Conservation (phyloP, 176 grass and related monocot genomes). For the Avena sativa region DNA sequence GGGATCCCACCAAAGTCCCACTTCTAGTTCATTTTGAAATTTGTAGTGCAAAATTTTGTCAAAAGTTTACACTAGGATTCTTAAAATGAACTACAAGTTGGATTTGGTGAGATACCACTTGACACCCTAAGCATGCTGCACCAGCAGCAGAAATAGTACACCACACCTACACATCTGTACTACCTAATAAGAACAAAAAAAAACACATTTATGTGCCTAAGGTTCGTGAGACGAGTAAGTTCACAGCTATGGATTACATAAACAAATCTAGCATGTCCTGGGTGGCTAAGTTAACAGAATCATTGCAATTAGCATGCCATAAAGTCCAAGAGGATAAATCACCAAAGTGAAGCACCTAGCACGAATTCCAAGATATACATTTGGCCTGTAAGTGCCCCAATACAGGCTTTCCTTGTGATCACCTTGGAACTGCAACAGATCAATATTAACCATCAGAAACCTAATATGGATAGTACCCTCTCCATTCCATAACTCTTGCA, state of each 20-base stretch:
- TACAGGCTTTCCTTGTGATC: slow-evolving; percentile 91
- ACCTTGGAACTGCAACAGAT: slow-evolving; percentile 79
- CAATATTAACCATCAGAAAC: slow-evolving; percentile 39
- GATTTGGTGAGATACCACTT: too few species aligned
- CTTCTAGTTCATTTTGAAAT: too few species aligned
- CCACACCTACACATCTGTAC: neutral
- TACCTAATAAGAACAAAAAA: neutral
- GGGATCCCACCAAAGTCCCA: too few species aligned
- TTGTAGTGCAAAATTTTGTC: too few species aligned
- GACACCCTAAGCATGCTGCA: neutral
- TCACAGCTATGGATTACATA: neutral
- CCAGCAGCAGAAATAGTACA: slow-evolving; percentile 15
- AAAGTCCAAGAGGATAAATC: neutral
- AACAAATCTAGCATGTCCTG: slow-evolving; percentile 10
- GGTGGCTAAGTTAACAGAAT: slow-evolving; percentile 33
- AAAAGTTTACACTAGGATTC: too few species aligned
- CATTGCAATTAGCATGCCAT: slow-evolving; percentile 28
- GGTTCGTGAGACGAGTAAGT: slow-evolving; percentile 17
- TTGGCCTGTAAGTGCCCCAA: slow-evolving; percentile 94
- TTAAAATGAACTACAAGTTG: too few species aligned
- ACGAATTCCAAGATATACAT: slow-evolving; percentile 92
- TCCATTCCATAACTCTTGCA: too few species aligned
- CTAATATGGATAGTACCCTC: slow-evolving; percentile 16
- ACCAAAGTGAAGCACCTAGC: slow-evolving; percentile 65
- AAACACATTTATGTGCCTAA: neutral